Percentiles rank a stretch among this genome's conserved stretches.
Conservation (phyloP, 2,329 filamentous ascomycete species). For the Calonectria henricotiae region DNA sequence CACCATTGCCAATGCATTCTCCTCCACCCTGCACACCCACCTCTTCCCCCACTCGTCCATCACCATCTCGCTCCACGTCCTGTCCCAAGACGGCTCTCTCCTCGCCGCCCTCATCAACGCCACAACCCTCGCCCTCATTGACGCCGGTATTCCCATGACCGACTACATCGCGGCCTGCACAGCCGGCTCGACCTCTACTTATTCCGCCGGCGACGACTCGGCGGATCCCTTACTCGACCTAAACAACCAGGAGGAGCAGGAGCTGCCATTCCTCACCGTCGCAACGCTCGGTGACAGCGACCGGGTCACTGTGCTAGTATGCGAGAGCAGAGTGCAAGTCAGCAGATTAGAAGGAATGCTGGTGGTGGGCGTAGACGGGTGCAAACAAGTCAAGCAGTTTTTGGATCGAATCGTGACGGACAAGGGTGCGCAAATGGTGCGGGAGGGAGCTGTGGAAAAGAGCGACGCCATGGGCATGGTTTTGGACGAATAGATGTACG, state of each 20-base stretch:
- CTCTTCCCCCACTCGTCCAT: constrained; percentile 93
- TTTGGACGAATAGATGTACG: constrained; percentile 60
- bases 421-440: constrained; percentile 77
- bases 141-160: constrained; percentile 95
- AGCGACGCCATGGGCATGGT: constrained; percentile 69
- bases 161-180: constrained; percentile 93
- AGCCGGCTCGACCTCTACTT: constrained; percentile 82
- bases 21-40: constrained; percentile 85
- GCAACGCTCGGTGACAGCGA: constrained; percentile 84
- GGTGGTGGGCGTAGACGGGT: constrained; percentile 92
- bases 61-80: constrained; percentile 85
- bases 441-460: constrained; percentile 68
- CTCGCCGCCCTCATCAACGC: constrained; percentile 94
- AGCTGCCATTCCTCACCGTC: constrained; percentile 90
- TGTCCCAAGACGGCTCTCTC: constrained; percentile 91
- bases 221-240: constrained; percentile 87
- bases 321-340: constrained; percentile 91
- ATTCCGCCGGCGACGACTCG: constrained; percentile 75
- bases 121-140: constrained; percentile 90
- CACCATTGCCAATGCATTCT: constrained; percentile 84
- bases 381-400: constrained; percentile 86
- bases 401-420: constrained; percentile 85
- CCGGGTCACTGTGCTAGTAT: constrained; percentile 83
- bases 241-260: constrained; percentile 86
- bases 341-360: constrained; percentile 91